Base-by-base conservation (phyloP, 345 rosid genomes). In the Diplotaxis tenuifolia region DNA sequence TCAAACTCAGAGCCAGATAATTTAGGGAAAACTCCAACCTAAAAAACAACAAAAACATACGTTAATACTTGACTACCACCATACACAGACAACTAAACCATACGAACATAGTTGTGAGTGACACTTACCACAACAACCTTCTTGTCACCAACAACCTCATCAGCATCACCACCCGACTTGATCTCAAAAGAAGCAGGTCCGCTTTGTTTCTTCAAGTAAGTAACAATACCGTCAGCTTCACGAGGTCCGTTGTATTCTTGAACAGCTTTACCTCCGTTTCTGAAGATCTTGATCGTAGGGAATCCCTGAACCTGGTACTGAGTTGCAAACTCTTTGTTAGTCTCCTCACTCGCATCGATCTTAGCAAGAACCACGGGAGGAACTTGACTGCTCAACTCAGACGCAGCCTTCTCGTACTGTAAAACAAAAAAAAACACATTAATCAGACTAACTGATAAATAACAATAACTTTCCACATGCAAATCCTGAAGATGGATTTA, bases 221-320 rank as follows among this genome's bases (percentile, higher is more conserved):
- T 76, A 70, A 83, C 91, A 34, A 95, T 95, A 19, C 97, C 99
- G 0, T 89, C 97, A 2, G 97, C 97, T 9, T 95, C 96, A 4
- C 97, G 95, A 59, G 99, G 99, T 18, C 99, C 99, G 18, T 86
- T 87, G 75, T 87, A 95, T 2, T 95, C 99, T 76, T 92, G 96
- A 82, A 80, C 57, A 57, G 22, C 32, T 73, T 90, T 90, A 4
- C 99, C 97, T 71, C 96, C 92, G 42, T 92, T 83, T 83, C 97
- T 86, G 68, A 95, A 81, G 62, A 95, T 95, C 80, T 87, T 92
- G 54, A 95, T 57, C 0, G 97, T 85, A 25, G 99, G 99, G 81
- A 86, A 92, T 16, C 99, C 99, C 82, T 68, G 84, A 29, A 95
- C 72, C 10, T 88, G 91, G 55, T 71, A 84, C 38, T 88, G 65